A percentile compares a stretch with the other conserved stretches of the same genome.
These are phyloP conservation scores for Creolimax fragrantissima DNA, from an alignment of 78 protist genomes.

Conservation along the genomic window DNA sequence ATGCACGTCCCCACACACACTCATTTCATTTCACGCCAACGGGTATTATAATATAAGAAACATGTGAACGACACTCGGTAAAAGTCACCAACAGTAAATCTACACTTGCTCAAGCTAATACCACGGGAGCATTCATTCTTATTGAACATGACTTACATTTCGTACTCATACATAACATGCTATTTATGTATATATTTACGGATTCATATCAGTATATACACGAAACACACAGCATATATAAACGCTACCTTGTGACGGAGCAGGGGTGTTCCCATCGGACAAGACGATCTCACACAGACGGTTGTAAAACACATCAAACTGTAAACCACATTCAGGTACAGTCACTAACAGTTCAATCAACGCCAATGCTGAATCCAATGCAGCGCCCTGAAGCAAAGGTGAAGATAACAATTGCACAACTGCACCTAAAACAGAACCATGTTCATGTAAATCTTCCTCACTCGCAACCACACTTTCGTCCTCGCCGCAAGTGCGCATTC, in stretches of 20 bases:
- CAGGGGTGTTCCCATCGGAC: too few species aligned
- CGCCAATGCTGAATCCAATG: slow-evolving; percentile 32
- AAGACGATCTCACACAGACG: not conserved
- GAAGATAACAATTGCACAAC: slow-evolving; percentile 16
- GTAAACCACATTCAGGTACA: not conserved
- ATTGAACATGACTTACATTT: not conserved
- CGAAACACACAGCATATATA: too few species aligned
- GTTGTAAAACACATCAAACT: not conserved
- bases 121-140: not conserved
- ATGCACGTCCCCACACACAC: not conserved
- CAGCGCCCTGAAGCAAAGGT: slow-evolving; percentile 74
- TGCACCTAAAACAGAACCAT: not conserved
- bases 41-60: not conserved
- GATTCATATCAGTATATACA: not conserved
- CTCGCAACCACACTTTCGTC: slow-evolving; percentile 10
- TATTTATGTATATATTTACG: not conserved
- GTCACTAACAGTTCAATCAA: not conserved
- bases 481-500: not conserved
- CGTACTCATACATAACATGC: not conserved
- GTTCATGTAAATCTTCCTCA: slow-evolving; percentile 63
- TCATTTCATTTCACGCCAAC: not conserved
- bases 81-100: not conserved
- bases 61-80: not conserved
- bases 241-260: too few species aligned
- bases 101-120: not conserved